Base-by-base conservation (phyloP, 177 flowering plant species). In the Vitis hybrid region DNA sequence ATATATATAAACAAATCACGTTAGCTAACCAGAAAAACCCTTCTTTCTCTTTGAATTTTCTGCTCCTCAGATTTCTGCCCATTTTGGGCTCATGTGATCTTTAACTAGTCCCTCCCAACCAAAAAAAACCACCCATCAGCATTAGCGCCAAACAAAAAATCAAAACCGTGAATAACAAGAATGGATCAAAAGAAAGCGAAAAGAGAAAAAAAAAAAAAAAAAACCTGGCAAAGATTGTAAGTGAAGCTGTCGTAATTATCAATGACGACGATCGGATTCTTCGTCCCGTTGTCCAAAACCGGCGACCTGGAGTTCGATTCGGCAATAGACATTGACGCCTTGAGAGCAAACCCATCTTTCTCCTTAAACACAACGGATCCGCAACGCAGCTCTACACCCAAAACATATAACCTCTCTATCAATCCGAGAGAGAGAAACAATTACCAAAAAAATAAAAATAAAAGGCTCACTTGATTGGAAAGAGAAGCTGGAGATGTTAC, bases 221-320 rank as follows among this genome's bases (percentile, higher is more conserved):
- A 2, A 24, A 90, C 95, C 94, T 94, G 99, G 74, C 99, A 95
- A 53, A 95, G 94, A 78, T 95, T 95, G 80, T 94, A 95, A 75
- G 98, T 94, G 79, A 94, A 95, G 68, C 98, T 94, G 63, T 95
- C 99, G 61, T 95, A 95, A 76, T 95, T 95, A 75, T 95, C 99
- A 50, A 95, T 91, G 31, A 95, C 97, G 31, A 92, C 28, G 22
- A 95, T 85, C 60, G 96, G 96, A 62, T 78, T 82, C 10, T 73
- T 73, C 44, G 50, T 50, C 68, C 65, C 77, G 31, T 79, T 77
- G 8, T 44, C 74, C 1, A 66, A 47, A n/a, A 62, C 78, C 2
- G 69, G 51, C 71, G 79, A 61, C 52, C 64, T 76, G 17, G 75
- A 64, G 13, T 65, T 76, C 44, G 67, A 68, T 6, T 73, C 76